Conservation (phyloP, 73 alveolate genomes). For the Stentor roeselii region DNA sequence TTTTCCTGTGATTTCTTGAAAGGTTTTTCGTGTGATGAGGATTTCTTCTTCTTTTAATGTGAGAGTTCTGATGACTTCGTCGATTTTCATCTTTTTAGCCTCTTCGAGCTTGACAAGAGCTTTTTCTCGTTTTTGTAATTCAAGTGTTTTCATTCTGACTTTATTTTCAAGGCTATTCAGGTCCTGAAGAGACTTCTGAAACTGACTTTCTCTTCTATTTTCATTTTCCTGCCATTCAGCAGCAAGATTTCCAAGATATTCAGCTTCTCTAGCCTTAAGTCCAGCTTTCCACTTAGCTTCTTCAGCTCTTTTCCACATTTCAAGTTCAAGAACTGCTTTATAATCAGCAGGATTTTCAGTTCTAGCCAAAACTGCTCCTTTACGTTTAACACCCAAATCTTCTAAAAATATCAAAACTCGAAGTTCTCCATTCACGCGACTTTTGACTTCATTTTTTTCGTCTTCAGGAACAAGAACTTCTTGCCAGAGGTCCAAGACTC, state of each 20-base stretch:
- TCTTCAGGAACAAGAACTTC: neutral
- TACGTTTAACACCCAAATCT: conserved; percentile 18
- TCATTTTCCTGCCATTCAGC: conserved; percentile 81
- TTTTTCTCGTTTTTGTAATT: conserved; percentile 84
- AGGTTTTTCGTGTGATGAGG: conserved; percentile 61
- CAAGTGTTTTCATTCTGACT: conserved; percentile 71
- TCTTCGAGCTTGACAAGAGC: conserved; percentile 80
- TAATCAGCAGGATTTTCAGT: conserved; percentile 51
- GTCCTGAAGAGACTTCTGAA: conserved; percentile 55
- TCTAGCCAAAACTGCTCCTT: conserved; percentile 11
- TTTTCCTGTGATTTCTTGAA: conserved; percentile 66
- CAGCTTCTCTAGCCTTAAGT: conserved; percentile 81
- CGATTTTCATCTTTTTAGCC: conserved; percentile 74
- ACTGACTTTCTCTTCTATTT: conserved; percentile 68
- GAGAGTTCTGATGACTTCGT: conserved; percentile 71
- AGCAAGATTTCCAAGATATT: conserved; percentile 71
- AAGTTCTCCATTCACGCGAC: neutral
- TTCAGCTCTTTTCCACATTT: conserved; percentile 91
- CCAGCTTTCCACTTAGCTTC: conserved; percentile 87
- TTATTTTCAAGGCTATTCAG: conserved; percentile 65
- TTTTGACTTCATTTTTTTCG: neutral
- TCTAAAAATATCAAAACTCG: conserved; percentile 7
- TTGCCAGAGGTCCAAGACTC: conserved; percentile 6
- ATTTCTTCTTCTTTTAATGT: conserved; percentile 89
- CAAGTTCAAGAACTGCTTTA: conserved; percentile 78